Evolutionary conservation across 805 yeast species (phyloP).

Genomic region (Candida cerambycidarum): DNA sequence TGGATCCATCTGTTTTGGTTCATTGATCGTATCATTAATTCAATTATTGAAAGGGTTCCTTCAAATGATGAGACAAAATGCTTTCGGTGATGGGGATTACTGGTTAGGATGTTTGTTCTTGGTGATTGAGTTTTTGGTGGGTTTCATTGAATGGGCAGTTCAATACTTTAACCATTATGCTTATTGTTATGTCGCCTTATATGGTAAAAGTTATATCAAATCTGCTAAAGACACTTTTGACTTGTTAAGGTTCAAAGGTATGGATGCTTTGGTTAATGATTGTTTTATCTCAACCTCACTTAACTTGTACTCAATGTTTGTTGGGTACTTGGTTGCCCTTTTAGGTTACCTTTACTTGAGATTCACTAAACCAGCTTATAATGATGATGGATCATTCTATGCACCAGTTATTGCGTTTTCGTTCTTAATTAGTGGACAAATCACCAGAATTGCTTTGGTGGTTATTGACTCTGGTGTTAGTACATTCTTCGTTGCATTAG

Average conservation of each 20-base stretch:
- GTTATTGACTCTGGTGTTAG: conserved; percentile 80
- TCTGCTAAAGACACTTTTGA: conserved; percentile 84
- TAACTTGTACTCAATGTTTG: conserved; percentile 71
- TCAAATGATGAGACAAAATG: conserved; percentile 50
- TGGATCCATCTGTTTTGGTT: conserved; percentile 89
- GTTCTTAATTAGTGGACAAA: conserved; percentile 71
- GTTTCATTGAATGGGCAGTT: conserved; percentile 74
- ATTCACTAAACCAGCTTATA: conserved; percentile 68
- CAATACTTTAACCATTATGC: conserved; percentile 90
- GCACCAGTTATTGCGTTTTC: conserved; percentile 76
- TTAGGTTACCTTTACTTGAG: conserved; percentile 65
- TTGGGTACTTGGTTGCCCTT: conserved; percentile 60
- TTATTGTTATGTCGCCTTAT: conserved; percentile 80
- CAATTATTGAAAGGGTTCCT: conserved; percentile 63
- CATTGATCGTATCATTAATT: conserved; percentile 66
- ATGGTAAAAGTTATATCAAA: conserved; percentile 72
- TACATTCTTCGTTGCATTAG: conserved; percentile 80
- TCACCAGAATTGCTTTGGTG: conserved; percentile 68
- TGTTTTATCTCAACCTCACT: conserved; percentile 77
- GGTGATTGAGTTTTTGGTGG: conserved; percentile 57
- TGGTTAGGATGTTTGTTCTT: conserved; percentile 54
- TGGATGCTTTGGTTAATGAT: conserved; percentile 83
- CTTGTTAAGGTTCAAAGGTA: conserved; percentile 73
- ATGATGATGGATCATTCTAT: conserved; percentile 55
- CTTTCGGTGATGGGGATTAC: conserved; percentile 51